Evolutionary conservation across 345 rosid species (phyloP), one percentile per base, ranked within the genome.

Genomic region (Arabidopsis thaliana): DNA sequence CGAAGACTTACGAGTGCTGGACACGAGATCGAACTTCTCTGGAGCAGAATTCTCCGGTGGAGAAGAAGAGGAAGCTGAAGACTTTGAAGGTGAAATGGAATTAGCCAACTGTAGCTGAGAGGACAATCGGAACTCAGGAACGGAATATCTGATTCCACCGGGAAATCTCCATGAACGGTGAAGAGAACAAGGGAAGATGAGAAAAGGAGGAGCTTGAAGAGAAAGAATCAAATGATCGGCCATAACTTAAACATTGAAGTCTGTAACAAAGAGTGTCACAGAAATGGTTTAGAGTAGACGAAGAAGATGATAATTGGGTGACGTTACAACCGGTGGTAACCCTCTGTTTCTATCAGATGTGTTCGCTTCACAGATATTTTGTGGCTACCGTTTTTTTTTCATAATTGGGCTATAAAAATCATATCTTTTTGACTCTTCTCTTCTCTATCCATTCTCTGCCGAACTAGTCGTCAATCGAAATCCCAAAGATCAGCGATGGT

Each of bases 1-100:
- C 28, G 12, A 28, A 28, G 2, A 55, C 84, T 65, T 81, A 87
- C 91, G 86, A 25, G 79, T 82, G 40, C 4, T 37, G 6, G 82
- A 87, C 49, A 85, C 24, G 55, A 87, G 76, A 62, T 70, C 63
- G 23, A 78, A 57, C 52, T 84, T 75, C n/a, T 38, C 69, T 11
- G 80, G 44, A 67, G 53, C 51, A 44, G 71, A n/a, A 59, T 41
- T 22, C 50, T 40, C 2, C 10, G 42, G 16, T 5, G 36, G 13
- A 58, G 44, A 16, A 37, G 78, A 69, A 9, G 79, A 44, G 12
- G 77, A 59, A 22, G 80, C 69, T 33, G 69, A 33, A 37, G 79
- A 73, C 57, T 65, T 64, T 44, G 67, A 55, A 22, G 56, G 67
- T 62, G 77, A 60, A 67, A 24, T 57, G 6, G 75, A 78, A 51